phyloP scores from a whole-genome alignment of 768 basidiomycete species.

The Podaxis sp. region DNA sequence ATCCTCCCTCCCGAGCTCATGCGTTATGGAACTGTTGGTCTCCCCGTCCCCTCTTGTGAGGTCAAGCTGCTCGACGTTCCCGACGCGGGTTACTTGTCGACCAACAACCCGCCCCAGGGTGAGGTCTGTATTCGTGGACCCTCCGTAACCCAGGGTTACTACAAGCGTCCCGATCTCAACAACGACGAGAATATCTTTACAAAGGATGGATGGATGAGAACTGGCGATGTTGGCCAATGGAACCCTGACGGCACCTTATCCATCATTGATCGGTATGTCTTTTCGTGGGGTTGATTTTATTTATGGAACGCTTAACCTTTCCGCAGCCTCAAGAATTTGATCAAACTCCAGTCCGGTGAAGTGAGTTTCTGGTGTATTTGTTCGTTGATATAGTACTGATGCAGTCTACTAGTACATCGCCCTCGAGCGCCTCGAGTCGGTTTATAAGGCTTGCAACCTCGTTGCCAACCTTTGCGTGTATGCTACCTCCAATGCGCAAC shows the following conservation, averaged over 20 bases:
- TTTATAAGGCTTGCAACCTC: conserved; percentile 82
- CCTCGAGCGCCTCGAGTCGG: conserved; percentile 83
- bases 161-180: conserved; percentile 89
- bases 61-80: conserved; percentile 82
- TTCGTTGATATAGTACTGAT: conserved; percentile 11
- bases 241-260: conserved; percentile 87
- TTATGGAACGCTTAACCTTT: conserved; percentile 1
- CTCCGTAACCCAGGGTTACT: conserved; percentile 86
- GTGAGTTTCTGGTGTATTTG: conserved; percentile 29
- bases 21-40: conserved; percentile 74
- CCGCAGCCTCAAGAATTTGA: conserved; percentile 80
- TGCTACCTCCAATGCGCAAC: conserved; percentile 71
- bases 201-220: conserved; percentile 89
- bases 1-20: conserved; percentile 84
- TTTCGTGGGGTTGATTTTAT: conserved; percentile 1
- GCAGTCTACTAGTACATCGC: conserved; percentile 70
- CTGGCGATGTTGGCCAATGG: conserved; percentile 95
- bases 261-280: conserved; percentile 79
- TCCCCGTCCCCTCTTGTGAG: conserved; percentile 87
- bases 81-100: conserved; percentile 83
- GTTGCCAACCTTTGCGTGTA: conserved; percentile 84
- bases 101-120: conserved; percentile 73
- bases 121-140: conserved; percentile 90
- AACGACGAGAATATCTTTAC: conserved; percentile 81
- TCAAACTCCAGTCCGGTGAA: conserved; percentile 84